Base-by-base conservation (phyloP, 208 protist genomes). In the Tritrichomonas foetus region DNA sequence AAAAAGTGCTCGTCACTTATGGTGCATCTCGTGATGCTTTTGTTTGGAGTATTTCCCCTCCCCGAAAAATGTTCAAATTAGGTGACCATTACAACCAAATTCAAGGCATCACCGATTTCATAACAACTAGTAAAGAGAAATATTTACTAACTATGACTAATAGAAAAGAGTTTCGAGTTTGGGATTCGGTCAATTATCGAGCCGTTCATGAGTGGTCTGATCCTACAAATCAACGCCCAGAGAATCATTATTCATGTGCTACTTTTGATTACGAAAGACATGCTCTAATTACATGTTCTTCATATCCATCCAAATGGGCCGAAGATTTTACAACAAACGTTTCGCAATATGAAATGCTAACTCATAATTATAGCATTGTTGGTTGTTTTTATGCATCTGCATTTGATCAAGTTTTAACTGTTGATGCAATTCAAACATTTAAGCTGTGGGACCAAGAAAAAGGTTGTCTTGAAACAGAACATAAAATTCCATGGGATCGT, bases 71-170 rank as follows among this genome's bases (percentile, higher is more conserved):
- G 8, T 89, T 47, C 20, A 89, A 53, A 16, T 33, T 89, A 44
- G 78, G 78, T 33, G 78, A 36, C 20, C 78, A 89, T 36, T 89
- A 57, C 16, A 89, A 89, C 36, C 78, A 89, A 89, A n/a, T 89
- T 39, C 41, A 53, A 13, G 39, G 44, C 20, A 89, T 89, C 20
- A 20, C 47, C 33, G 44, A 89, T 39, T 89, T 53, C 30, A 57
- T n/a, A 33, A 89, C 78, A 8, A 89, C 78, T 33, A 89, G 14
- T 5, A 57, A 57, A 53, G 78, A 89, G 16, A 53, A 57, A 44
- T 89, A 89, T 57, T 33, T 89, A 5, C 27, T 89, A 20, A 39
- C 16, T 33, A 89, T 89, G 41, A 57, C 78, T 11, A 89, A 57
- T 39, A 89, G 44, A 30, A 89, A 89, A n/a, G 78, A 89, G 16